Base-by-base conservation (phyloP, 1,139 yeast genomes). In the Candida glucosophila region DNA sequence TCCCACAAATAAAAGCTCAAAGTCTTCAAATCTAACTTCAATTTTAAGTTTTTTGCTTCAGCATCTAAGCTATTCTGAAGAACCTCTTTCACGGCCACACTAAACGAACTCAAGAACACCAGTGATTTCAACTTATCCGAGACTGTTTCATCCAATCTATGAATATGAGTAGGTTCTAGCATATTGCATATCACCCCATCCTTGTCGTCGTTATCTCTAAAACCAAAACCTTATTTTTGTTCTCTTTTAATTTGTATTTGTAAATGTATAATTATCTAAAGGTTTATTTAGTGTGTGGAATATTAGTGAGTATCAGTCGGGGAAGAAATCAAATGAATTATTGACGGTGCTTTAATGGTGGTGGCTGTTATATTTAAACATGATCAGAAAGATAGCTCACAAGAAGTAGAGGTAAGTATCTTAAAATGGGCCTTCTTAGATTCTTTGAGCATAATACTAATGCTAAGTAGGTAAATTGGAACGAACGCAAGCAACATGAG, bases 31-130 rank as follows among this genome's bases (percentile, higher is more conserved):
- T 79, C 79, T 7, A 77, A 67, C 11, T 70, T 51, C 2, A 88
- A 62, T 17, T 65, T 73, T n/a, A 88, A 63, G n/a, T 57, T 44
- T 1, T 73, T 55, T 8, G 92, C 70, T 0, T 67, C 64, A 0
- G 95, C 88, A 47, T 86, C 95, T 2, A 85, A 56, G 9, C 88
- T 64, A 53, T 86, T 86, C 44, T 82, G 92, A 25, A 88, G 49
- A 46, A 88, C 55, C 43, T 83, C 95, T 37, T 77, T 73, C 13
- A 83, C 51, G 1, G 83, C 93, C 31, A 36, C 34, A 13, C 34
- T 47, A 22, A 39, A 34, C 3, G 44, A 33, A 15, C 22, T 29
- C 16, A 40, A 25, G 10, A 25, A 26, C 4, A 34, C 17, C 19
- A 37, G 44, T 4, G 44, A 33, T 13, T 32, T 29, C 11, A 43